Conservation (phyloP, 257 asterid species). For the Jasminum sambac region DNA sequence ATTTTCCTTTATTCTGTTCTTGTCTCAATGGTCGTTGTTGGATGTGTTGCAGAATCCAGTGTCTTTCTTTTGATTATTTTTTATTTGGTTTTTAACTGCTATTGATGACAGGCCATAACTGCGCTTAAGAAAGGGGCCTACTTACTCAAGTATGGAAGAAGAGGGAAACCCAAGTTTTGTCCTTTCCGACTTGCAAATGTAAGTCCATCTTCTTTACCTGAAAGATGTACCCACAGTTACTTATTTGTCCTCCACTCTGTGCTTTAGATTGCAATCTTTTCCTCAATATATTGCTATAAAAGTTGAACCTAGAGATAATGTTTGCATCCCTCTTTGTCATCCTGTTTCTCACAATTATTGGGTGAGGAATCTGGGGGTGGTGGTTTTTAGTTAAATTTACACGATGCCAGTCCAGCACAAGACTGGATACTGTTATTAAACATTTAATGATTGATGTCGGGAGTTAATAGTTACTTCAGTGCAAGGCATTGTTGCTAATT, state of each 20-base stretch:
- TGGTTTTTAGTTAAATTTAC: background rate
- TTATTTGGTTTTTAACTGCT: conserved; percentile 25
- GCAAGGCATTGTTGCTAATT: background rate
- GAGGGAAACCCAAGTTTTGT: conserved; percentile 74
- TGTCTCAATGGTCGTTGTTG: conserved; percentile 5
- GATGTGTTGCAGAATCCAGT: conserved; percentile 11
- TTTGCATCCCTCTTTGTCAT: background rate
- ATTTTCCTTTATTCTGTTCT: background rate
- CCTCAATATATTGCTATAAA: background rate
- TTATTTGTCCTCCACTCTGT: conserved; percentile 7
- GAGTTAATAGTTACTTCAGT: background rate
- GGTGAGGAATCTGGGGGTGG: background rate
- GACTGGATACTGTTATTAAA: background rate
- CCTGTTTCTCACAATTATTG: background rate
- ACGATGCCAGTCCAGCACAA: background rate
- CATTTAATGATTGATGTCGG: background rate
- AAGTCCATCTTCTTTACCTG: conserved; percentile 25
- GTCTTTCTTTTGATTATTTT: conserved; percentile 19
- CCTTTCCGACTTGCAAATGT: conserved; percentile 70
- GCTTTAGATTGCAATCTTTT: background rate
- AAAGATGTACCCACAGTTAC: conserved; percentile 8
- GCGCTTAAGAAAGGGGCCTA: conserved; percentile 69
- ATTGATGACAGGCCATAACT: conserved; percentile 55
- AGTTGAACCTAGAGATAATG: conserved; percentile 1
- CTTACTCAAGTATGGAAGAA: conserved; percentile 69